Evolutionary conservation across 805 yeast species (phyloP).

Genomic region (Candida tallmaniae): DNA sequence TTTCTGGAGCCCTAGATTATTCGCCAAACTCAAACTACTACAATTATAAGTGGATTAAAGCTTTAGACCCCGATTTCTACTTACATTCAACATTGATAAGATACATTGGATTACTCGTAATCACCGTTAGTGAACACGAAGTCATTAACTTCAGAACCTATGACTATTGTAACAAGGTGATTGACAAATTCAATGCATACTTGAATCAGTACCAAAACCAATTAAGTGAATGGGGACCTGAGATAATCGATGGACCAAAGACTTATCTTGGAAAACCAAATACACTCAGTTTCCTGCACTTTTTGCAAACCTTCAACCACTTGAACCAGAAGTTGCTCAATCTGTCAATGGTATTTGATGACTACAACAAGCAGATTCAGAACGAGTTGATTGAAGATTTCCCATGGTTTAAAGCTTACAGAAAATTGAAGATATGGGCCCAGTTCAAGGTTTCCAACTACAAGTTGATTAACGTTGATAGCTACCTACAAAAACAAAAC

Average conservation of each 20-base stretch:
- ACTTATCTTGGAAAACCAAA: neutral
- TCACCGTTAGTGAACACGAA: constrained; percentile 37
- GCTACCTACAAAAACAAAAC: constrained; percentile 15
- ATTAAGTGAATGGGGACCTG: constrained; percentile 19
- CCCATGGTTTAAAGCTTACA: constrained; percentile 69
- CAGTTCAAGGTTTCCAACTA: constrained; percentile 51
- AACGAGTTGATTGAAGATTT: constrained; percentile 55
- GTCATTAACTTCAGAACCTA: constrained; percentile 25
- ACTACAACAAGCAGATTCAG: constrained; percentile 43
- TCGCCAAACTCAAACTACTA: constrained; percentile 34
- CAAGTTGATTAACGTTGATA: constrained; percentile 41
- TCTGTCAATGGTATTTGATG: constrained; percentile 44
- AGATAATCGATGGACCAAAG: constrained; percentile 10
- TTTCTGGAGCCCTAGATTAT: constrained; percentile 26
- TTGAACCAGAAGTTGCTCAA: constrained; percentile 1
- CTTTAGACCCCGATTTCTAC: constrained; percentile 21
- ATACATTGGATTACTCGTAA: constrained; percentile 31
- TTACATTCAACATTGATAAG: constrained; percentile 34
- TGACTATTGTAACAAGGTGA: constrained; percentile 17
- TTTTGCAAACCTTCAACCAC: constrained; percentile 3
- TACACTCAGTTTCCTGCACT: neutral
- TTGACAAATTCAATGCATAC: constrained; percentile 15
- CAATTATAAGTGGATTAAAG: constrained; percentile 27
- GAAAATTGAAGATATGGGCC: constrained; percentile 56
- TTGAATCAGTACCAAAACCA: constrained; percentile 7